Evolutionary conservation across 2,329 filamentous ascomycete genomes (phyloP), one percentile per base, ranked within the genome.

Genomic region (Lecanoromycetidae sp.): DNA sequence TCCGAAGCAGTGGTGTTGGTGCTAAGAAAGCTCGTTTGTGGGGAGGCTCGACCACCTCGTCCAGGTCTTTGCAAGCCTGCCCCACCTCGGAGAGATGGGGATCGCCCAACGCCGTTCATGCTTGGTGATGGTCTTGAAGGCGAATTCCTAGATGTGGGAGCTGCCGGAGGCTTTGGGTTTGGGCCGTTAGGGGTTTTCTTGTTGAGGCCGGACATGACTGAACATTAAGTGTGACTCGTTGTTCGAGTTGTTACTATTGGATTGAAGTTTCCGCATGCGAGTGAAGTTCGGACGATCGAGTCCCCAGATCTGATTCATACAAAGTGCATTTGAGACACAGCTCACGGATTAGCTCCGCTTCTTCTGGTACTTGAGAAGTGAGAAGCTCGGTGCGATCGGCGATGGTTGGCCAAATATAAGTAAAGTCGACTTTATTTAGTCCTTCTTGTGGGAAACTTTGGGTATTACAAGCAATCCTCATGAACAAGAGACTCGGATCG

Each of bases 61-160:
- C 84, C 84, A 52, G 84, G 86, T 19, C 86, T 75, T 26, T 81
- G 77, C 15, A 49, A 27, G 27, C 46, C 44, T n/a, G 75, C 75
- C 46, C 72, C 74, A 27, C 69, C 69, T 57, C 84, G 78, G 52
- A 78, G 69, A 12, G 84, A 86, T 52, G 80, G 76, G 38, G 75
- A 79, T 51, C 81, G 74, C 46, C 71, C 68, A n/a, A 72, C 65
- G 41, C 68, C 66, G 52, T 68, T 66, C 25, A 66, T 43, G 29
- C 23, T 51, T 19, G 48, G 4, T 12, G 55, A 35, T 9, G 59
- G 46, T 44, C 56, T 45, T 10, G 60, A 52, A 25, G 59, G 53
- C 29, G 58, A 56, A 34, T 44, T 49, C 52, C 58, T 52, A 44
- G 56, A 54, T 37, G 55, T 52, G 19, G 52, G 45, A 20, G 30